Evolutionary conservation across 805 yeast genomes (phyloP).

Genomic region (Blastobotrys robertii): DNA sequence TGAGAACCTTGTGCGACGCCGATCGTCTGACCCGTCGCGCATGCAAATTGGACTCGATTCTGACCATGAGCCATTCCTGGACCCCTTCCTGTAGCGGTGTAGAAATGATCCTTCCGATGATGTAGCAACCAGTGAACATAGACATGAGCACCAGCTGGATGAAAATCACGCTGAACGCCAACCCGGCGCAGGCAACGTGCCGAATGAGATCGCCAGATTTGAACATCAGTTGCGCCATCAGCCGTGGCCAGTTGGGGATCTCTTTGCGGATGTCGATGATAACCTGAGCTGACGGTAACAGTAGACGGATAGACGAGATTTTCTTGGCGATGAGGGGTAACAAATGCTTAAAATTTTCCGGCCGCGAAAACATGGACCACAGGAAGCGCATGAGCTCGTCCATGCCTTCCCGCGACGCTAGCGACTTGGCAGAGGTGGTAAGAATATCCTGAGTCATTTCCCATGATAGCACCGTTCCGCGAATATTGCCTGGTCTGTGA

Average conservation of each 20-base stretch:
- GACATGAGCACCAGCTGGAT: constrained; percentile 13
- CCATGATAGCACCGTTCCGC: constrained; percentile 18
- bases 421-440: constrained; percentile 5
- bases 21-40: too few species aligned
- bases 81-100: constrained; percentile 4
- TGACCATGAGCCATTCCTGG: too few species aligned
- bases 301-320: background rate
- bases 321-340: background rate
- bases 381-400: constrained; percentile 10
- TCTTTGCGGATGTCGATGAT: constrained; percentile 1
- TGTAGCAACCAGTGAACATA: constrained; percentile 14
- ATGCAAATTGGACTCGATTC: too few species aligned
- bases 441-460: constrained; percentile 17
- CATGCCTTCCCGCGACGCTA: constrained; percentile 3
- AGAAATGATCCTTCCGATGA: constrained; percentile 14
- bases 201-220: constrained; percentile 1
- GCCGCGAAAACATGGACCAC: constrained; percentile 16
- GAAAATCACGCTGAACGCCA: constrained; percentile 11
- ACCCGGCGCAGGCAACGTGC: constrained; percentile 7
- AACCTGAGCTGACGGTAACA: constrained; percentile 16
- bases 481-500: constrained; percentile 15
- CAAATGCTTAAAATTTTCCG: constrained; percentile 10
- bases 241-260: constrained; percentile 3
- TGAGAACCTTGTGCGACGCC: too few species aligned
- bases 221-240: constrained; percentile 1